Conservation (phyloP, 495 filamentous ascomycete species). For the Trichoderma reesei region DNA sequence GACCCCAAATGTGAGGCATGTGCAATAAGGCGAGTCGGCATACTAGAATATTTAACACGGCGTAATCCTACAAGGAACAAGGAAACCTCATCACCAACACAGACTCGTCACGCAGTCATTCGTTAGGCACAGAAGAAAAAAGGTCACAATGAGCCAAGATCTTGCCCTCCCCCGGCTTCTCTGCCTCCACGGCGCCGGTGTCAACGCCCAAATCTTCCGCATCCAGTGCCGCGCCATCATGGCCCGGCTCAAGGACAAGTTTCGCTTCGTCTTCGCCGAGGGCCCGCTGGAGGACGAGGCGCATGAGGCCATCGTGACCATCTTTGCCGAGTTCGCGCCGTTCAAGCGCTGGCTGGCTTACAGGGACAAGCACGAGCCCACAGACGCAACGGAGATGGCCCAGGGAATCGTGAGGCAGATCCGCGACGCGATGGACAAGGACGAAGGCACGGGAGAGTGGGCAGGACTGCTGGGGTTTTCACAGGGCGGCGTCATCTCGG, state of each 20-base stretch:
- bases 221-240: conserved; percentile 46
- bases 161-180: conserved; percentile 50
- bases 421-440: conserved; percentile 29
- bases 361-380: conserved; percentile 35
- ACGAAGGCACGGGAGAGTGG: conserved; percentile 43
- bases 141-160: conserved; percentile 11
- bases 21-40: not conserved
- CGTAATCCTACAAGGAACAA: too few relatives aligned
- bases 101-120: not conserved
- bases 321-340: conserved; percentile 46
- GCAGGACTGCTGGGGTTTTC: conserved; percentile 46
- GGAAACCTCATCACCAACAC: not conserved
- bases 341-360: conserved; percentile 51
- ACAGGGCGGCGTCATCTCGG: conserved; percentile 53
- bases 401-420: conserved; percentile 25
- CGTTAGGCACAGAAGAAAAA: too few relatives aligned
- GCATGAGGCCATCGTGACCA: conserved; percentile 40
- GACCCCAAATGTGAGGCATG: too few relatives aligned
- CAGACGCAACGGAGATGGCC: conserved; percentile 25
- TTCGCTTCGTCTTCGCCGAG: conserved; percentile 52
- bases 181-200: conserved; percentile 59
- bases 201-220: conserved; percentile 50
- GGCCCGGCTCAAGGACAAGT: conserved; percentile 33
- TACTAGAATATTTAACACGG: too few relatives aligned
- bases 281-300: conserved; percentile 43